A percentile compares a stretch with the other conserved stretches of the same genome.
Conservation (phyloP, 306 rosid genomes). For the Prunus davidiana region DNA sequence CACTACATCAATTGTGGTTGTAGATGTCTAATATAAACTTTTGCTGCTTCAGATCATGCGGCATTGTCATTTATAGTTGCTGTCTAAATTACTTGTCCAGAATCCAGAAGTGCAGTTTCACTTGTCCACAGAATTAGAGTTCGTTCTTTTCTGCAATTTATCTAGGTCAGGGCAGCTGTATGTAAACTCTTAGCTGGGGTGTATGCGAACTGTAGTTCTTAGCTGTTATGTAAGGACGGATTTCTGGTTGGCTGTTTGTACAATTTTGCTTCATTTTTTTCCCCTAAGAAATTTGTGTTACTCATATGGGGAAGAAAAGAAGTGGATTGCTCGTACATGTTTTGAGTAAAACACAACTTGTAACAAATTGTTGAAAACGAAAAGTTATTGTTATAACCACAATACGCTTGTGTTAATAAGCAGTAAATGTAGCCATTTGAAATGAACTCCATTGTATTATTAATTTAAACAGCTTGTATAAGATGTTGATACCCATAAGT, state of each 20-base stretch:
- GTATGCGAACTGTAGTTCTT: neutral
- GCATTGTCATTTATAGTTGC: neutral
- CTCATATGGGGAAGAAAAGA: neutral
- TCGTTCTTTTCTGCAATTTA: neutral
- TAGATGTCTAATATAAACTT: neutral
- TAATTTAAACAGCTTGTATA: slow-evolving; percentile 19
- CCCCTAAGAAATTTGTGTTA: neutral
- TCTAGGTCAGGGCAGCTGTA: neutral
- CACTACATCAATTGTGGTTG: neutral
- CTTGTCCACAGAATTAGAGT: neutral
- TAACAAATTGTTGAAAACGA: too few species aligned
- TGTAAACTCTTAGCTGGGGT: neutral
- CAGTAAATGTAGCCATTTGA: neutral
- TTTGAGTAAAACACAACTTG: neutral
- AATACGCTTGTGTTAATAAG: too few species aligned
- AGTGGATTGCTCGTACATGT: neutral
- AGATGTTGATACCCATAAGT: slow-evolving; percentile 13
- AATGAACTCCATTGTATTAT: neutral
- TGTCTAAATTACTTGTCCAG: neutral
- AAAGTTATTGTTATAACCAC: too few species aligned
- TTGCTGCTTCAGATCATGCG: neutral
- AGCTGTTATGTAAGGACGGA: neutral
- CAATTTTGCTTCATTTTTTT: neutral
- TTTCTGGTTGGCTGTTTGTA: neutral
- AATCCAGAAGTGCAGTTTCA: neutral